Evolutionary conservation across 2,329 filamentous ascomycete genomes (phyloP).

Genomic region (Plenodomus biglobosus): DNA sequence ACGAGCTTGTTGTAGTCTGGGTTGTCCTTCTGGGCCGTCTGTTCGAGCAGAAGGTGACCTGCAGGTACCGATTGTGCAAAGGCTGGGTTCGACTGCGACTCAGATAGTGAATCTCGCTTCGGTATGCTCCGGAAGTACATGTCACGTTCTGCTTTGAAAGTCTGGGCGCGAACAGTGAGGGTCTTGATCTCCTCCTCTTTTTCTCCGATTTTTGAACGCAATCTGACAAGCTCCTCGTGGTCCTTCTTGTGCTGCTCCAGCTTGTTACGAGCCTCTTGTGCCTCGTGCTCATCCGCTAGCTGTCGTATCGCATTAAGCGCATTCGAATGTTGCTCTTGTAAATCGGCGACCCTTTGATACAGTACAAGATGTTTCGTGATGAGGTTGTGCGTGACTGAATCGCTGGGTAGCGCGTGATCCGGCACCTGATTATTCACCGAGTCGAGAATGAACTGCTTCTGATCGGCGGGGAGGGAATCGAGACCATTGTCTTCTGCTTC

Average conservation of each 20-base stretch:
- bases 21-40: constrained; percentile 58
- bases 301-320: constrained; percentile 80
- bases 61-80: constrained; percentile 27
- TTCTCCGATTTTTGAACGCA: constrained; percentile 72
- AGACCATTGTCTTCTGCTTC: constrained; percentile 79
- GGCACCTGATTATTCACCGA: constrained; percentile 74
- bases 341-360: constrained; percentile 80
- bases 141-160: constrained; percentile 92
- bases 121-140: constrained; percentile 96
- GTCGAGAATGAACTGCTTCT: constrained; percentile 73
- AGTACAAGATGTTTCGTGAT: constrained; percentile 88
- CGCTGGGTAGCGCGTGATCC: constrained; percentile 63
- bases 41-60: constrained; percentile 20
- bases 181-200: constrained; percentile 84
- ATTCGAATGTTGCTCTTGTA: constrained; percentile 86
- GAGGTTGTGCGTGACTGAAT: constrained; percentile 82
- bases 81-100: constrained; percentile 16
- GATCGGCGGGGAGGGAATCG: constrained; percentile 69
- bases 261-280: constrained; percentile 73
- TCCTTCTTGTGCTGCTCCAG: constrained; percentile 57
- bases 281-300: constrained; percentile 86
- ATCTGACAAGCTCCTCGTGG: constrained; percentile 69
- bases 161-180: constrained; percentile 81
- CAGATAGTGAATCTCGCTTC: constrained; percentile 64
- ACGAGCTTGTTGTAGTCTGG: constrained; percentile 75